These are phyloP conservation scores for Immersiella caudata DNA, from an alignment of 495 filamentous ascomycete species.

Conservation along the genomic window DNA sequence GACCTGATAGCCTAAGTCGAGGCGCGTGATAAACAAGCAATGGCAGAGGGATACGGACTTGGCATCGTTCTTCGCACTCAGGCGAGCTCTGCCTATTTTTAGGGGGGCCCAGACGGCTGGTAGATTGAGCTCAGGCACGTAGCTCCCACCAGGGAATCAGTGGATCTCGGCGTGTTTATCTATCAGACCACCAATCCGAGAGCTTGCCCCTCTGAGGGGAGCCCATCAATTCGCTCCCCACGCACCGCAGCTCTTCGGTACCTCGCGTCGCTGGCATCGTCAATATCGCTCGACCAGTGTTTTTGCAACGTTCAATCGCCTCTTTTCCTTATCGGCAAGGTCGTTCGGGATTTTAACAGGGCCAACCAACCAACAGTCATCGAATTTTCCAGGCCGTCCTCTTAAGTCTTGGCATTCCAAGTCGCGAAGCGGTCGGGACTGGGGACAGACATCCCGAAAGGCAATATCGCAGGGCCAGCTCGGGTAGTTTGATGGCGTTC, in stretches of 20 bases:
- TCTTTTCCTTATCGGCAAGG: neutral
- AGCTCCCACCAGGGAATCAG: neutral
- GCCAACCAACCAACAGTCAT: neutral
- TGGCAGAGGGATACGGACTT: neutral
- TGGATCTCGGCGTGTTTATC: neutral
- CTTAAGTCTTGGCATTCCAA: neutral
- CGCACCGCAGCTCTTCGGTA: neutral
- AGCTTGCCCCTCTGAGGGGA: neutral
- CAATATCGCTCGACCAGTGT: neutral
- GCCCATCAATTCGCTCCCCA: neutral
- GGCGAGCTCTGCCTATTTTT: neutral
- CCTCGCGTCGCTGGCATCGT: neutral
- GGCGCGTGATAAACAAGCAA: slow-evolving; percentile 9
- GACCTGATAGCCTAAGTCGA: slow-evolving; percentile 19
- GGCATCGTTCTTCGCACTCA: neutral
- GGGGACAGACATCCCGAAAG: slow-evolving; percentile 7
- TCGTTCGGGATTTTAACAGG: neutral
- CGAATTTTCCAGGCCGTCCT: neutral
- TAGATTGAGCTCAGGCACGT: neutral
- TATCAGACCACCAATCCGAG: neutral
- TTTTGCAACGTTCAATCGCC: neutral
- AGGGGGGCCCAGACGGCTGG: neutral
- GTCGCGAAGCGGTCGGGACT: slow-evolving; percentile 1
- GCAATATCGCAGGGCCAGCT: slow-evolving; percentile 1
- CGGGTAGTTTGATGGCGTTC: neutral